phyloP scores from a whole-genome alignment of 225 moss, liverwort and hornwort species.

The Pseudoscleropodium purum region DNA sequence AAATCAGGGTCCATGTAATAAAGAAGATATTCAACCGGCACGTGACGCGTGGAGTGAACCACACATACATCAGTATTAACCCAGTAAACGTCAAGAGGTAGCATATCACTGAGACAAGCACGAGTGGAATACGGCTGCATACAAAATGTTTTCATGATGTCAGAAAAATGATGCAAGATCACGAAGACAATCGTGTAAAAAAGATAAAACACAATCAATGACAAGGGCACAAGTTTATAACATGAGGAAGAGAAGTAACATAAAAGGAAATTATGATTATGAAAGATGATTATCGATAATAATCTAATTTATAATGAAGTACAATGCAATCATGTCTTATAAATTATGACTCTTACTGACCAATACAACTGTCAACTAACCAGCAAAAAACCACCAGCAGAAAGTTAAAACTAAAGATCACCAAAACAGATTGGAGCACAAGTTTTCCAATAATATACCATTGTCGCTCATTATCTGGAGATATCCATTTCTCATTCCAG shows the following conservation, averaged over 20 bases:
- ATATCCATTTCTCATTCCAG: constrained; percentile 55
- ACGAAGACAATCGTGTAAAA: neutral
- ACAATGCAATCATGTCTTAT: neutral
- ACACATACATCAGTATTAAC: constrained; percentile 81
- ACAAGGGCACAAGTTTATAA: neutral
- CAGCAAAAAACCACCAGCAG: neutral
- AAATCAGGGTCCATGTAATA: constrained; percentile 85
- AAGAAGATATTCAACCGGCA: constrained; percentile 93
- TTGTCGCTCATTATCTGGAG: constrained; percentile 22
- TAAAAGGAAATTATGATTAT: neutral
- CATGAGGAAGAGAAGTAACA: neutral
- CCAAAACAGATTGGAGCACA: neutral
- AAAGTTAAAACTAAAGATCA: neutral
- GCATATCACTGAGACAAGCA: constrained; percentile 48
- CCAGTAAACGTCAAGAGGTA: constrained; percentile 51
- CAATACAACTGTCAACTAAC: neutral
- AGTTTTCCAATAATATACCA: constrained; percentile 19
- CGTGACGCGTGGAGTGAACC: constrained; percentile 75
- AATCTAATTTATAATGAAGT: neutral
- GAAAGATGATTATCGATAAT: neutral
- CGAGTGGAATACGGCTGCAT: constrained; percentile 66
- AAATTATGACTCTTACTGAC: neutral
- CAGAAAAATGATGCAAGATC: neutral
- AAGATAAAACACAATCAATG: neutral
- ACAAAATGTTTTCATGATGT: neutral